Base-by-base conservation (phyloP, 371 early-diverging fungal genomes). In the Cokeromyces recurvatus region DNA sequence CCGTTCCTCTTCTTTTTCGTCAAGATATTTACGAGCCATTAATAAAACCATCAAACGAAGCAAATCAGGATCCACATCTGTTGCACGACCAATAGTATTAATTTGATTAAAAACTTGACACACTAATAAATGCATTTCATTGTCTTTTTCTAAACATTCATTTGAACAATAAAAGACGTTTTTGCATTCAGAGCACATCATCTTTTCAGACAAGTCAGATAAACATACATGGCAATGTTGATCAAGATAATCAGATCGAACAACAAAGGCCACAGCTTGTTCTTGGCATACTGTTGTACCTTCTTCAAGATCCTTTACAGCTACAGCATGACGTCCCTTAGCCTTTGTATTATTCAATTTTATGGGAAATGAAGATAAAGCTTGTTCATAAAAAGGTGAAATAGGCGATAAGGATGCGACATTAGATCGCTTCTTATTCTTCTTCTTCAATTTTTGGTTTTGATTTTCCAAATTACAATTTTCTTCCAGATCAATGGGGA, bases 311-410 rank as follows among this genome's bases (percentile, higher is more conserved):
- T 66, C 61, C 25, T 58, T 44, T 11, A 66, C 37, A 0, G 87
- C 82, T n/a, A 76, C 71, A 2, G 78, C 78, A 50, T 82, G 81
- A 2, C 83, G 78, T 7, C 86, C 87, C 64, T 81, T 84, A 39
- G 77, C 62, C 29, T 62, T 67, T 19, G 71, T 65, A 8, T 49
- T 56, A 6, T 59, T 58, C 20, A 74, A 42, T 19, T 43, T 27
- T 5, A 74, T 60, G 11, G 74, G 74, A 31, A 55, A 70, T 5
- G 40, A 15, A 1, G 23, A 16, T 24, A 74, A 40, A 2, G 49
- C 52, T 15, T 62, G 25, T 16, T 48, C 35, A 35, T 65, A 66
- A 31, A 52, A 60, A 1, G 46, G 43, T 15, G 51, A 16, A 17
- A 66, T 32, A 4, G 32, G 29, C 38, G 41, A 29, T 1, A 32